Conservation (phyloP, 805 yeast genomes). For the Zygosaccharomyces bisporus region DNA sequence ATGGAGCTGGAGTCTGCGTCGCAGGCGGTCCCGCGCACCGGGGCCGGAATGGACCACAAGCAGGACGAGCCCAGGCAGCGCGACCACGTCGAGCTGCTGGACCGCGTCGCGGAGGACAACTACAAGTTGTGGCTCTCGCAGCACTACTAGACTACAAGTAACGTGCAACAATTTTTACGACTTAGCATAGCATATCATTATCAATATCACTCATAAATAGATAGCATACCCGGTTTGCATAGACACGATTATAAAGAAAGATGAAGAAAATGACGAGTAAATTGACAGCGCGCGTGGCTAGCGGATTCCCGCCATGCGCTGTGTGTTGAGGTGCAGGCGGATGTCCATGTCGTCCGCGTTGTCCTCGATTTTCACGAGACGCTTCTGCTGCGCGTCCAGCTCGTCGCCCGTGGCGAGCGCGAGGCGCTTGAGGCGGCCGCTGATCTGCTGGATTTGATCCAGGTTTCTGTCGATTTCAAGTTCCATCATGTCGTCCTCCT, state of each 20-base stretch:
- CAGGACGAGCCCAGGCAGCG: not conserved
- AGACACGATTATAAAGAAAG: not conserved
- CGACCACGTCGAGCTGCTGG: slow-evolving; percentile 11
- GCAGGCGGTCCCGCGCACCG: slow-evolving; percentile 8
- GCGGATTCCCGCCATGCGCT: slow-evolving; percentile 56
- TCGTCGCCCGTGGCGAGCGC: slow-evolving; percentile 75
- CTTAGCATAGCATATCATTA: slow-evolving; percentile 6
- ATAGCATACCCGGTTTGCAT: slow-evolving; percentile 1
- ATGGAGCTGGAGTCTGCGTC: slow-evolving; percentile 6
- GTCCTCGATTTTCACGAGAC: slow-evolving; percentile 73
- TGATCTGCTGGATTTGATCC: slow-evolving; percentile 67
- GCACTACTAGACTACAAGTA: slow-evolving; percentile 11
- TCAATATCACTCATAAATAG: not conserved
- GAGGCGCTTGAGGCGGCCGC: slow-evolving; percentile 65
- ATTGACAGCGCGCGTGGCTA: slow-evolving; percentile 28
- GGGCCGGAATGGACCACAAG: not conserved
- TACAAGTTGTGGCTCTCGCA: slow-evolving; percentile 33
- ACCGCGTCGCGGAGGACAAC: slow-evolving; percentile 32
- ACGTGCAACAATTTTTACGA: not conserved
- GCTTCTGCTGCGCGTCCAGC: slow-evolving; percentile 69
- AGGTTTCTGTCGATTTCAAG: slow-evolving; percentile 79
- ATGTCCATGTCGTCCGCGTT: slow-evolving; percentile 82
- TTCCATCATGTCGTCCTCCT: slow-evolving; percentile 91
- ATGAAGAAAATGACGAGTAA: not conserved
- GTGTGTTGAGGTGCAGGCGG: slow-evolving; percentile 72